Evolutionary conservation across 2,329 filamentous ascomycete species (phyloP), one percentile per base, ranked within the genome.

Genomic region (Corinectria fuckeliana): DNA sequence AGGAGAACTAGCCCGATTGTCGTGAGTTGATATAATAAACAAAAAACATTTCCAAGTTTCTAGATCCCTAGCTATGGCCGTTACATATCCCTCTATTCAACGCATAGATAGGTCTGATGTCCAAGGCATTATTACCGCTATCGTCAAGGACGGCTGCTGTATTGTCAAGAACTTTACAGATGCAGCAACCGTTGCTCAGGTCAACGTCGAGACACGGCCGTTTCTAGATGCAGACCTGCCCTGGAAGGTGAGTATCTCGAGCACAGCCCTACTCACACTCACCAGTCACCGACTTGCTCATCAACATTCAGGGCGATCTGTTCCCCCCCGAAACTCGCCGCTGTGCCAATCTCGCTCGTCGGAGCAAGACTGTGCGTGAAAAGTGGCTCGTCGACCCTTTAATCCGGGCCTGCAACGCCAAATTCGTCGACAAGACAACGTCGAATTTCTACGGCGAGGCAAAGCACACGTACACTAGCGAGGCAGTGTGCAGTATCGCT

Each of bases 161-260:
- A 50, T 56, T 9, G 47, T 56, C 28, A 50, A 56, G 16, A 56
- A 56, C 54, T 56, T 56, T 30, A 56, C 54, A 6, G 47, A 50
- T 30, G 28, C 38, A 14, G 54, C 18, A 16, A 45, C 54, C 2
- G 54, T 56, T 20, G 39, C 38, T 4, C 28, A 56, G 25, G 54
- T 56, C 28, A 56, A 56, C n/a, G 47, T 47, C 28, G 54, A 56
- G 54, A 56, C 54, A 2, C 54, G 54, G 5, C 54, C 54, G n/a
- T 45, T 26, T 50, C 28, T 56, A 28, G 54, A 56, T 18, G 54
- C 54, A n/a, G 54, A 56, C 47, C 14, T 56, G 30, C 54, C 54
- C 10, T 56, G 54, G 54, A 50, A 50, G 54, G 54, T 50, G 11
- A 38, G 28, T 14, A 14, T 11, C 26, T 14, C n/a, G 7, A 45